Evolutionary conservation across 106 monocot species (phyloP), one percentile per base, ranked within the genome.

Genomic region (Acanthochlamys bracteata): DNA sequence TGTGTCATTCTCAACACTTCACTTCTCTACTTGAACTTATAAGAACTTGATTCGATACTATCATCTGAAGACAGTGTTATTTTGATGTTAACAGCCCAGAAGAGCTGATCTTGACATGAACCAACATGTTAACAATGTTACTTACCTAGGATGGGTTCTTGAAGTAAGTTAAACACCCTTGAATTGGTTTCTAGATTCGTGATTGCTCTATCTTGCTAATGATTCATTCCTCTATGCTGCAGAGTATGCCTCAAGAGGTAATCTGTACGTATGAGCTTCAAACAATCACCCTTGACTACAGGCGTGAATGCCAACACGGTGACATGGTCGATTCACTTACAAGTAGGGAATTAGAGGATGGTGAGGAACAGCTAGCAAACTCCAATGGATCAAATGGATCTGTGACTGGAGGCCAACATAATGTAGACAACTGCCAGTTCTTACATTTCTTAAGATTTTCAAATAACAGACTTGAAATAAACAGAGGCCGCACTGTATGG

Each of bases 101-200:
- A 99, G 98, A 85, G 98, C 89, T 54, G 98, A 99, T 82, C 68
- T 99, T 22, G 98, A 99, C 71, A 99, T 99, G 98, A 99, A 99
- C 64, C 98, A 89, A 63, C 98, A 99, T 80, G 98, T 99, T 53
- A 99, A 99, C 75, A 99, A 99, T 55, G 98, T 99, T 33, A 82
- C 98, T 25, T 99, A 99, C 62, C 85, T 99, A 33, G 98, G 98
- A 66, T 99, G 98, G 98, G 83, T 99, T 60, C 89, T 99, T 53
- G 98, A 99, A 70, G 98, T 99, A 83, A 79, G 78, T 63, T 54
- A 63, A 11, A 7, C 26, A 33, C 27, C 20, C 23, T 13, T 51
- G 13, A 51, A 51, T 15, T 9, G 51, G 51, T n/a, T n/a, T n/a
- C n/a, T n/a, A 33, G 33, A 33, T 33, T 1, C 33, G 6, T 6